Percentiles rank a stretch among this genome's conserved stretches.
phyloP scores from a whole-genome alignment of 352 stramenopile genomes.

The Nothophytophthora sp. region DNA sequence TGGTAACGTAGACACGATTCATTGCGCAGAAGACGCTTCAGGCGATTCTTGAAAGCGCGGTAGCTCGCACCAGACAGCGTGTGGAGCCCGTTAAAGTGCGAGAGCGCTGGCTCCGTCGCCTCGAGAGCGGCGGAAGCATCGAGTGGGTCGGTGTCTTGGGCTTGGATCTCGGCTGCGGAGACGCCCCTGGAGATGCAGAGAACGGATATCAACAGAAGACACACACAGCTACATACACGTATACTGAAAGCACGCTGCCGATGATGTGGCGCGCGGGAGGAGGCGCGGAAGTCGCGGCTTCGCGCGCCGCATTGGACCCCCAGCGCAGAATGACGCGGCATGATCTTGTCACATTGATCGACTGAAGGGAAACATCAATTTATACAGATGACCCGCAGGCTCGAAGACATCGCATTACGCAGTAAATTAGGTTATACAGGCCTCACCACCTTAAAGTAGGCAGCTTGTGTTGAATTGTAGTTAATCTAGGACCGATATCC shows the following conservation, averaged over 20 bases:
- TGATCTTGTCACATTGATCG: slow-evolving; percentile 12
- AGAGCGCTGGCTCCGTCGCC: slow-evolving; percentile 6
- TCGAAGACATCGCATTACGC: no score
- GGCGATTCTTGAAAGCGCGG: slow-evolving; percentile 68
- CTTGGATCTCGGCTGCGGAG: slow-evolving; percentile 13
- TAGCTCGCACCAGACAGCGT: slow-evolving; percentile 65
- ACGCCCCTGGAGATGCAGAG: slow-evolving; percentile 3
- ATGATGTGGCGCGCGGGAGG: slow-evolving; percentile 1
- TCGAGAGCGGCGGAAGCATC: not conserved
- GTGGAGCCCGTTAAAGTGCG: slow-evolving; percentile 56
- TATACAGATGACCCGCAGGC: no score
- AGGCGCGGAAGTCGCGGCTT: not conserved
- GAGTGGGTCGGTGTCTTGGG: not conserved
- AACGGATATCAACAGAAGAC: slow-evolving; percentile 21
- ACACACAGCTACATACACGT: slow-evolving; percentile 6
- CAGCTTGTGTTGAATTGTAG: no score
- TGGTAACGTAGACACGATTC: slow-evolving; percentile 65
- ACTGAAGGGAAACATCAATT: not conserved
- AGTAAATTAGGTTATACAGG: no score
- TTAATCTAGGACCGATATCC: not conserved
- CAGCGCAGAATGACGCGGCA: slow-evolving; percentile 21
- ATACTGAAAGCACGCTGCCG: not conserved
- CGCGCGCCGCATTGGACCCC: no score
- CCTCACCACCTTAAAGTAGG: no score
- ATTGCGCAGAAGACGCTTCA: slow-evolving; percentile 54